A percentile compares a stretch with the other conserved stretches of the same genome.
These are phyloP conservation scores for Solioccasus polychromus DNA, from an alignment of 768 basidiomycete species.

Conservation along the genomic window DNA sequence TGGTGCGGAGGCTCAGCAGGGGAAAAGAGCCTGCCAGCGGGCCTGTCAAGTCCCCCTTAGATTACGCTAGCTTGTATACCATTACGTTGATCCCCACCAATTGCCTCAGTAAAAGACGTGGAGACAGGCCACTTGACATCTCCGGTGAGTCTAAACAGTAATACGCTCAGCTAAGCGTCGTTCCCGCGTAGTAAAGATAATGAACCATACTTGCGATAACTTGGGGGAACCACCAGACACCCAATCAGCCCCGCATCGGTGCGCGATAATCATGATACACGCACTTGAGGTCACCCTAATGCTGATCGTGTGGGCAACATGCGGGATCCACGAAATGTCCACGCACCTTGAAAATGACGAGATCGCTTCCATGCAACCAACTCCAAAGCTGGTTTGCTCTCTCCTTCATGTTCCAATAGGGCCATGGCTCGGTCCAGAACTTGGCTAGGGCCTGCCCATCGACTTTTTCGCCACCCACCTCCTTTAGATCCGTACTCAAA, in stretches of 20 bases:
- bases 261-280: constrained; percentile 25
- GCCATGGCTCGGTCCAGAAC: constrained; percentile 75
- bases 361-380: constrained; percentile 48
- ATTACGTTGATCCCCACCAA: constrained; percentile 47
- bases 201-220: constrained; percentile 76
- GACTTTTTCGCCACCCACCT: constrained; percentile 20
- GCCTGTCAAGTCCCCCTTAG: constrained; percentile 40
- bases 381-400: constrained; percentile 51
- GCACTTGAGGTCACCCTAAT: constrained; percentile 88
- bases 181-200: not conserved
- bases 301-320: not conserved
- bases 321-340: not conserved
- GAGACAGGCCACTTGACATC: constrained; percentile 86
- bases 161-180: constrained; percentile 3
- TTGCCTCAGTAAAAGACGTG: constrained; percentile 67
- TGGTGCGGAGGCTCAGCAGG: constrained; percentile 82
- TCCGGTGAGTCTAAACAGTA: constrained; percentile 69
- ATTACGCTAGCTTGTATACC: not conserved
- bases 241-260: not conserved
- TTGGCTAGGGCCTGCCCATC: constrained; percentile 29
- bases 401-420: constrained; percentile 72
- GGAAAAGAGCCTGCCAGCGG: constrained; percentile 79
- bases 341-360: constrained; percentile 83
- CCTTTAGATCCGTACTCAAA: constrained; percentile 47
- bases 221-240: constrained; percentile 25